These are phyloP conservation scores for Protoeuglena noctilucae DNA, from an alignment of 139 green algal species.

Conservation along the genomic window DNA sequence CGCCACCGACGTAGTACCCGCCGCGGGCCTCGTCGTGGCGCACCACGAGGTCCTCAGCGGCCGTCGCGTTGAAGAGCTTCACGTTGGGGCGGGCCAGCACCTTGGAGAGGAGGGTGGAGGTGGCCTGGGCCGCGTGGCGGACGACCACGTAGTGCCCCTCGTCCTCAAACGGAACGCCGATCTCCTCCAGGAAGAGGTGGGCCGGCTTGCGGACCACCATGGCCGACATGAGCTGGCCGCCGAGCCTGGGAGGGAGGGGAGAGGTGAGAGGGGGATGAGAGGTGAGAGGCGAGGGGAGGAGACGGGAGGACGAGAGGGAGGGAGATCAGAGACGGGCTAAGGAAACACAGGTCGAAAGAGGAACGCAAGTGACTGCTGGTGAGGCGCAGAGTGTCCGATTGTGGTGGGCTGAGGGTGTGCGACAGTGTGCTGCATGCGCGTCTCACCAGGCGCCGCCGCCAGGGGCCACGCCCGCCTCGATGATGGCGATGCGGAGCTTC, in stretches of 20 bases:
- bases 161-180: conserved; percentile 69
- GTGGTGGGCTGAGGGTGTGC: too few relatives aligned
- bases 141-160: conserved; percentile 89
- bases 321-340: too few relatives aligned
- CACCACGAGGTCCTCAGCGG: conserved; percentile 56
- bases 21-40: conserved; percentile 16
- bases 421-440: too few relatives aligned
- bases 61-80: conserved; percentile 95
- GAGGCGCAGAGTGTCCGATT: too few relatives aligned
- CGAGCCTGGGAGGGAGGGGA: conserved; percentile 90
- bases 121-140: conserved; percentile 85
- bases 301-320: too few relatives aligned
- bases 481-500: conserved; percentile 77
- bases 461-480: conserved; percentile 53
- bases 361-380: too few relatives aligned
- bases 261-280: too few relatives aligned
- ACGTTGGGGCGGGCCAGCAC: conserved; percentile 49
- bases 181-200: conserved; percentile 74
- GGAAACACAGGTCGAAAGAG: too few relatives aligned
- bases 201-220: conserved; percentile 94
- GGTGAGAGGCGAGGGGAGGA: too few relatives aligned
- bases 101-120: conserved; percentile 83
- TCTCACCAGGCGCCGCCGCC: too few relatives aligned
- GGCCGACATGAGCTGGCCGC: conserved; percentile 84
- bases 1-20: conserved; percentile 49